Evolutionary conservation across 2,329 filamentous ascomycete genomes (phyloP).

Genomic region (Juglanconis juglandina): DNA sequence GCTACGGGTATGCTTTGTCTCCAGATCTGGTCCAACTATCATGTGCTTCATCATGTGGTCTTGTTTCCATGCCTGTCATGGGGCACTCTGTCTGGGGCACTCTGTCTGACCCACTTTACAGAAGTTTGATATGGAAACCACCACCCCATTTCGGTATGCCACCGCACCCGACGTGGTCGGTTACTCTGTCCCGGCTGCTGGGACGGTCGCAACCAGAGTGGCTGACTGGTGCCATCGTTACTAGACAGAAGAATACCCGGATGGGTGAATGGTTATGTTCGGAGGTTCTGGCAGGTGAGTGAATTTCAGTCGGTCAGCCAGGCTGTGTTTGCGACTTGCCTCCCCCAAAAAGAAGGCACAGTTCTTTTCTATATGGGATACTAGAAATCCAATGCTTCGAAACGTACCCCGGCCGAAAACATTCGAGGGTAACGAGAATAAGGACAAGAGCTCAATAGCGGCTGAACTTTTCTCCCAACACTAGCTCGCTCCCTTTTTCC

Average conservation of each 20-base stretch:
- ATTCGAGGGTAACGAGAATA: no score
- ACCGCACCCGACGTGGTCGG: not conserved
- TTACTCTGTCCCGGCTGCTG: not conserved
- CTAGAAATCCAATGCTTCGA: no score
- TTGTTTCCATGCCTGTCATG: not conserved
- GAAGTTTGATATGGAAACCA: slow-evolving; percentile 97
- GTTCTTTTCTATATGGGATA: no score
- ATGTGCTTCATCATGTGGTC: not conserved
- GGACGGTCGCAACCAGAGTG: not conserved
- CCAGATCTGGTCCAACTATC: not conserved
- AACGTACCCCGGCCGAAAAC: no score
- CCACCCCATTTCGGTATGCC: slow-evolving; percentile 85
- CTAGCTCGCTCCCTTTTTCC: no score
- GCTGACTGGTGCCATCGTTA: not conserved
- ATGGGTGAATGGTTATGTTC: slow-evolving; percentile 89
- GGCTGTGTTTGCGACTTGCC: not conserved
- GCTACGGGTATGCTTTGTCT: slow-evolving; percentile 69
- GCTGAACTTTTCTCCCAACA: no score
- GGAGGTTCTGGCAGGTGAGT: slow-evolving; percentile 95
- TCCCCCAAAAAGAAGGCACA: not conserved
- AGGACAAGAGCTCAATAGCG: no score
- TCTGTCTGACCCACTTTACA: slow-evolving; percentile 31
- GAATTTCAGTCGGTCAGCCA: not conserved
- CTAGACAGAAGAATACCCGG: slow-evolving; percentile 80
- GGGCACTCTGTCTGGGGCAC: slow-evolving; percentile 6